Base-by-base conservation (phyloP, 2,329 filamentous ascomycete genomes). In the Ploettnerulaceae sp. region DNA sequence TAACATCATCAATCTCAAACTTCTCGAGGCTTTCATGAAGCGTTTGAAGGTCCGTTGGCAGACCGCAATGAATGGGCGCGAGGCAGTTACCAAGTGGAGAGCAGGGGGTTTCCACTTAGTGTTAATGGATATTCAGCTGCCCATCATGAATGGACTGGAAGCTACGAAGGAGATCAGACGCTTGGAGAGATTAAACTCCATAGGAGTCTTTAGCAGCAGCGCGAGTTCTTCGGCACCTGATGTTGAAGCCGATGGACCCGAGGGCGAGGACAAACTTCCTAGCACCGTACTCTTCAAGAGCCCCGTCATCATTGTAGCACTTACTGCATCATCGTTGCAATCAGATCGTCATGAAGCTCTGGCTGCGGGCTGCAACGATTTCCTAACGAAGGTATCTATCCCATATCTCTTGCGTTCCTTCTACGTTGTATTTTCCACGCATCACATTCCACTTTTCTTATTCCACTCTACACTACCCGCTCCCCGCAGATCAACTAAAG, bases 51-150 rank as follows among this genome's bases (percentile, higher is more conserved):
- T 98, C 5, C 81, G 93, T 25, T 97, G 91, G 89, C 86, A 93
- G 67, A 94, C 89, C n/a, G 93, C 93, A 28, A 89, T 94, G 76
- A 95, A 97, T 64, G 93, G 93, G 18, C 81, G 84, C 54, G 91
- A 96, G 55, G 93, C 93, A 2, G 89, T 97, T 21, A 84, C 79
- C 51, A 96, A 95, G 68, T 98, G 93, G 91, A 82, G 87, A 45
- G 76, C 77, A 4, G 93, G 93, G 26, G 93, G 93, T 0, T 97
- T 95, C 62, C 93, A 98, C 69, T 70, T 98, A 54, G 93, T 98
- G 12, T 72, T 98, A 45, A 98, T 98, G 93, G 93, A 98, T 65
- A 97, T 98, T 56, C 93, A 97, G 64, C 75, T 98, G 47, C 93
- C 93, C 4, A 84, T 96, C 60, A 96, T 98, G 90, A 95, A 85